Evolutionary conservation across 768 basidiomycete species (phyloP), one percentile per base, ranked within the genome.

Genomic region (Suillus spraguei): DNA sequence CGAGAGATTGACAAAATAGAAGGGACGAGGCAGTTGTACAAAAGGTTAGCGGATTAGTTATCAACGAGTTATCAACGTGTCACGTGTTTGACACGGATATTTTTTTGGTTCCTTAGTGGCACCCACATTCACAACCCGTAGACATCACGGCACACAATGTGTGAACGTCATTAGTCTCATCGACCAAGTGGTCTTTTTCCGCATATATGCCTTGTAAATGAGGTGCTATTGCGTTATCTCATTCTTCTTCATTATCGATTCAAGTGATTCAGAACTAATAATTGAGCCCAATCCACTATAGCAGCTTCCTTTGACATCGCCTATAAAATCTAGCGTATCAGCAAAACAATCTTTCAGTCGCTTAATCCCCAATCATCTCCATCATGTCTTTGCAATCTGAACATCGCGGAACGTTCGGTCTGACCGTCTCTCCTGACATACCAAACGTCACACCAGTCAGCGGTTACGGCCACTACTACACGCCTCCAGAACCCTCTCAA

Each of bases 141-240:
- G 36, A 56, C 10, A 38, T 22, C 22, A 28, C 39, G 3, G 10
- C 24, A 28, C 17, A 28, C 24, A 41, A 58, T 58, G 56, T 32
- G 56, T 11, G 36, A 38, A 38, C 55, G 24, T 17, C 9, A 22
- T 3, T 24, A 20, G 28, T 28, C 24, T 28, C 56, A 58, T 24
- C 41, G 56, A 58, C 5, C 56, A 32, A 41, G 3, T 58, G 39
- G 39, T 32, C 39, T 38, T 56, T 24, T 24, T 24, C 22, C 22
- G 10, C 9, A 7, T 9, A 33, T 28, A 58, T 20, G 24, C 6
- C 56, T 14, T 58, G 17, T 41, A 41, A 58, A 58, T 56, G 56
- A 58, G 56, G 56, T 58, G 56, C 56, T 24, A 53, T 41, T 41
- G 39, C 28, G 56, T 58, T 41, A 58, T 58, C 56, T 58, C 38